Evolutionary conservation across 2,329 filamentous ascomycete genomes (phyloP).

Genomic region (Xylariaceae sp.): DNA sequence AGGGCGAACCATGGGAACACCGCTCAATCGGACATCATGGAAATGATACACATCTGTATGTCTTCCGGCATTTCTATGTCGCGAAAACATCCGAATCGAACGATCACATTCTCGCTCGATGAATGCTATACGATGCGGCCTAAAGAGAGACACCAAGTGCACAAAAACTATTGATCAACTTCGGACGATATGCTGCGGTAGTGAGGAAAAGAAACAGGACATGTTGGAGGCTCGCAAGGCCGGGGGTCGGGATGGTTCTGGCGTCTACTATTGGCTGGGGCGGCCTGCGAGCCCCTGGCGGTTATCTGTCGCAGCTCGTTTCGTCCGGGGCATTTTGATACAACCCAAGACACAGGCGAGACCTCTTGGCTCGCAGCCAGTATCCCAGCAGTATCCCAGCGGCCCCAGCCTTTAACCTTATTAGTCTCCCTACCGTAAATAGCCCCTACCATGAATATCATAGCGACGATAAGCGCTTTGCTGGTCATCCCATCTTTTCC

Average conservation of each 20-base stretch:
- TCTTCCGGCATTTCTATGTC: not conserved
- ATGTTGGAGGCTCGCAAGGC: constrained; percentile 11
- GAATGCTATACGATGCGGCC: no score
- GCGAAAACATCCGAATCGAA: not conserved
- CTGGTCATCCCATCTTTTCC: no score
- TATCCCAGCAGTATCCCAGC: no score
- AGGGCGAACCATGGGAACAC: no score
- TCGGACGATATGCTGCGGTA: not conserved
- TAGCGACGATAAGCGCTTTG: no score
- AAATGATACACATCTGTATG: not conserved
- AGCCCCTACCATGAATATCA: no score
- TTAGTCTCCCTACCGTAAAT: no score
- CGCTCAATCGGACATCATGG: constrained; percentile 5
- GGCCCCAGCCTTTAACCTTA: no score
- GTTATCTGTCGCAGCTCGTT: constrained; percentile 45
- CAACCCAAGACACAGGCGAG: constrained; percentile 36
- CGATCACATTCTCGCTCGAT: no score
- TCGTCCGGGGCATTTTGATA: constrained; percentile 46
- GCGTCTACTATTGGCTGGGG: constrained; percentile 8
- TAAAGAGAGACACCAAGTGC: no score
- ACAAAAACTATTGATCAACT: no score
- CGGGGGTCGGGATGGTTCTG: not conserved
- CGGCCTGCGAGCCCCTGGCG: constrained; percentile 12
- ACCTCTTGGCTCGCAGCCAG: constrained; percentile 9
- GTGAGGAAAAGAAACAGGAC: not conserved